A percentile compares a stretch with the other conserved stretches of the same genome.
Conservation (phyloP, 1,284 basidiomycete species). For the Grifola frondosa region DNA sequence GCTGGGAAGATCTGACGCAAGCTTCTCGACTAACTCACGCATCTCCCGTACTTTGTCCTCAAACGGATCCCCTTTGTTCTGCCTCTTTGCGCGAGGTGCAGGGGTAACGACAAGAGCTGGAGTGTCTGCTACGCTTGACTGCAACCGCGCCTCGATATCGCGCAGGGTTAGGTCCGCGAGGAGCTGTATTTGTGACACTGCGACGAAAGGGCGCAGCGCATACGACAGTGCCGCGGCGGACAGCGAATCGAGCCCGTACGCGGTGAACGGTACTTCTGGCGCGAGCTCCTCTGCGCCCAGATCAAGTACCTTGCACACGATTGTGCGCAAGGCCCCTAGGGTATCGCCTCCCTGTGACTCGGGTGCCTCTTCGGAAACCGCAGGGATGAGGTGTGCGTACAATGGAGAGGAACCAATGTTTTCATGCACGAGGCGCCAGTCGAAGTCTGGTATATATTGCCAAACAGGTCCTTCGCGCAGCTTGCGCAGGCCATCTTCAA, state of each 20-base stretch:
- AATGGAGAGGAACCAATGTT: constrained; percentile 19
- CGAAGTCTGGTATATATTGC: constrained; percentile 28
- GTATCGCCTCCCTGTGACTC: not conserved
- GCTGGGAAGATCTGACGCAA: too few species aligned
- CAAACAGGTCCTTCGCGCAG: constrained; percentile 16
- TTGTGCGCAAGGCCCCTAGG: constrained; percentile 6
- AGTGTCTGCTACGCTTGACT: too few species aligned
- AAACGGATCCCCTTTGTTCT: too few species aligned
- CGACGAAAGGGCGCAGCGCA: constrained; percentile 28
- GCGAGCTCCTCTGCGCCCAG: constrained; percentile 33
- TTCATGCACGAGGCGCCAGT: constrained; percentile 25
- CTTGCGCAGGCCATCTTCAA: constrained; percentile 27
- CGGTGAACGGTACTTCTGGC: constrained; percentile 35
- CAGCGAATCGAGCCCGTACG: constrained; percentile 41
- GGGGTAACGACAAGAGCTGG: too few species aligned
- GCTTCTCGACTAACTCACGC: too few species aligned
- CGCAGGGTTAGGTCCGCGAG: constrained; percentile 30
- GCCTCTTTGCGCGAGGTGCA: too few species aligned
- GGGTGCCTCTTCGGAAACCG: constrained; percentile 1
- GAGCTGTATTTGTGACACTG: constrained; percentile 37
- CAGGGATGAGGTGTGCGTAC: constrained; percentile 23
- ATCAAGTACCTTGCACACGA: constrained; percentile 26
- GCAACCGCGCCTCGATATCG: constrained; percentile 16
- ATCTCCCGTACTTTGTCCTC: too few species aligned
- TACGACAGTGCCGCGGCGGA: constrained; percentile 34